Evolutionary conservation across 2,329 filamentous ascomycete genomes (phyloP).

Genomic region (Cordyceps militaris): DNA sequence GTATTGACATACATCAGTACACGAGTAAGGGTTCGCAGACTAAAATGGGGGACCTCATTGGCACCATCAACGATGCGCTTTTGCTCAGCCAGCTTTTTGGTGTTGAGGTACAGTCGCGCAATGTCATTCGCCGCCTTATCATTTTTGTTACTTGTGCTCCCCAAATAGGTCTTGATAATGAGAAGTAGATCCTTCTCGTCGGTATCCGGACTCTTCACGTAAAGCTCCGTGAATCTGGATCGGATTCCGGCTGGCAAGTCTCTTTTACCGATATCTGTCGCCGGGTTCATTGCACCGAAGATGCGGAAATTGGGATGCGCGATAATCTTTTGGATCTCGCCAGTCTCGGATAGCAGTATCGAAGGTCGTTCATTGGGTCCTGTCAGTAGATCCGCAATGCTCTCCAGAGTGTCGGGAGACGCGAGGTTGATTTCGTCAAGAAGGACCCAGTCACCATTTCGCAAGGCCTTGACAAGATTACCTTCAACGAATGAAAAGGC

Average conservation of each 20-base stretch:
- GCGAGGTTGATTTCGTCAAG: slow-evolving; percentile 97
- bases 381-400: slow-evolving; percentile 80
- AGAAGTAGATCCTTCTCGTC: slow-evolving; percentile 79
- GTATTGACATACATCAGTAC: slow-evolving; percentile 83
- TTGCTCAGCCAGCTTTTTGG: slow-evolving; percentile 71
- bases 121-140: slow-evolving; percentile 72
- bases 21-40: slow-evolving; percentile 84
- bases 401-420: slow-evolving; percentile 88
- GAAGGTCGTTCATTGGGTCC: slow-evolving; percentile 68
- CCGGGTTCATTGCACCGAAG: slow-evolving; percentile 98
- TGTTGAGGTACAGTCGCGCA: slow-evolving; percentile 79
- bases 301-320: slow-evolving; percentile 92
- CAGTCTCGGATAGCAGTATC: slow-evolving; percentile 84
- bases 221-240: slow-evolving; percentile 92
- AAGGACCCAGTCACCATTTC: slow-evolving; percentile 94
- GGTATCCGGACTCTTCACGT: slow-evolving; percentile 82
- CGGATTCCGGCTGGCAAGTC: slow-evolving; percentile 84
- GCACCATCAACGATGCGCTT: slow-evolving; percentile 90
- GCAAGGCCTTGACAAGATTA: slow-evolving; percentile 89
- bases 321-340: slow-evolving; percentile 80
- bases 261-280: slow-evolving; percentile 93
- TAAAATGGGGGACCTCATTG: slow-evolving; percentile 94
- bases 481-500: slow-evolving; percentile 95
- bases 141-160: slow-evolving; percentile 61
- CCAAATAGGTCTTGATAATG: slow-evolving; percentile 84